Evolutionary conservation across 768 basidiomycete species (phyloP), one percentile per base, ranked within the genome.

Genomic region (Psilocybe tampanensis): DNA sequence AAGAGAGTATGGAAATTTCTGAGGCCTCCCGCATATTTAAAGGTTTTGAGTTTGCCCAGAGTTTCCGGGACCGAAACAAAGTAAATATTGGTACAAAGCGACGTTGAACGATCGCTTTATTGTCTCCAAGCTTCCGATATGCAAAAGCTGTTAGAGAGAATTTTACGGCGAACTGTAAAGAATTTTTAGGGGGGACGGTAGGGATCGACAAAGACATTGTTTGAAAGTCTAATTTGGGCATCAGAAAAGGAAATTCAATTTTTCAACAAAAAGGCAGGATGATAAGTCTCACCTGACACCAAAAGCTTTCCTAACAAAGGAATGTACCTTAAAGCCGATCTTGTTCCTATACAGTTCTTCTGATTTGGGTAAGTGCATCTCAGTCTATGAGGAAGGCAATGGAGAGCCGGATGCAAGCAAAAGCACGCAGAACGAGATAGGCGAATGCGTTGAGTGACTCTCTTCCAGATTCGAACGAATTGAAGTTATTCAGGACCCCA

Each of bases 41-140:
- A 54, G 52, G 44, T 57, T 58, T 55, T 22, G 15, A 56, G 45
- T 32, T 52, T 51, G 36, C 44, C 39, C 47, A 39, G 41, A 50
- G 55, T 36, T 57, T 49, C 59, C 63, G 62, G 64, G 29, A 45
- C 66, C 62, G 64, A 64, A 60, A 67, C 64, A 68, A 65, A 56
- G 62, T 45, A 52, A 55, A 52, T 47, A 47, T 48, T 13, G 47
- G 33, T 50, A 64, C 55, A 64, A 66, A 60, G 55, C 48, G 42
- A 55, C 55, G 55, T 52, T 60, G 51, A 56, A 24, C 54, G 61
- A 63, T 64, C 61, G 58, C 34, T 51, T 54, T 64, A 65, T 65
- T 68, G 67, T 67, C 52, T 61, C 44, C 24, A 36, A 29, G 9
- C n/a, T 36, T 24, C 48, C 32, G 53, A 62, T 54, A 58, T 33